These are phyloP conservation scores for Fusarium subtropicale DNA, from an alignment of 2,329 filamentous ascomycete species.

Conservation along the genomic window DNA sequence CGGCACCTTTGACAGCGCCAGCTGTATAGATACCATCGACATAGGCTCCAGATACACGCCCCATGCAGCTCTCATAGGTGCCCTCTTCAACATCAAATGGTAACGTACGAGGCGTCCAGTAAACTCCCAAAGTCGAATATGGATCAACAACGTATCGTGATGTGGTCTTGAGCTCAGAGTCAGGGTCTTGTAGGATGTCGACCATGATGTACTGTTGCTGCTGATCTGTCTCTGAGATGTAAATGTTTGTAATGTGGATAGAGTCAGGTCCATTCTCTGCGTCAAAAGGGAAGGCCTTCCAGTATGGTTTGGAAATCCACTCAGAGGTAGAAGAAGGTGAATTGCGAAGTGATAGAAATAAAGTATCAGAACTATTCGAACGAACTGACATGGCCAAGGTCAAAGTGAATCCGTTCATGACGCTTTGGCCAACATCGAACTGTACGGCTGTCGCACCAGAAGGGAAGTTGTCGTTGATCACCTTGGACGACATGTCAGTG, in stretches of 20 bases:
- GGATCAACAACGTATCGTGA: neutral
- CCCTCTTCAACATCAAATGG: constrained; percentile 1
- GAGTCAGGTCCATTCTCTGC: neutral
- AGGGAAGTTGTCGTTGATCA: neutral
- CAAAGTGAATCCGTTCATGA: neutral
- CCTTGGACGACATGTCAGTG: neutral
- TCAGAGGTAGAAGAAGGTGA: neutral
- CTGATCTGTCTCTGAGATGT: neutral
- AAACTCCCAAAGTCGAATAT: neutral
- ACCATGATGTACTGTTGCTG: neutral
- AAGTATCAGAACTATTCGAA: neutral
- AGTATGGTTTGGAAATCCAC: neutral
- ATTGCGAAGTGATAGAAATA: neutral
- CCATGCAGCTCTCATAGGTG: neutral
- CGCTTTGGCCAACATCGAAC: neutral
- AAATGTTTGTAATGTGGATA: neutral
- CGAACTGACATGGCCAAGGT: neutral
- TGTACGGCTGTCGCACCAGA: neutral
- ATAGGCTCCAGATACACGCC: neutral
- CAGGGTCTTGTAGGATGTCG: neutral
- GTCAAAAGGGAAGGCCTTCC: neutral
- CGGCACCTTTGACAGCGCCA: neutral
- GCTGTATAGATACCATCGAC: neutral
- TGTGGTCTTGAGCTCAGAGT: neutral
- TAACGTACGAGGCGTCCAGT: neutral